A percentile compares a stretch with the other conserved stretches of the same genome.
phyloP scores from a whole-genome alignment of 1,284 basidiomycete species.

The Afroboletus lepidellus region DNA sequence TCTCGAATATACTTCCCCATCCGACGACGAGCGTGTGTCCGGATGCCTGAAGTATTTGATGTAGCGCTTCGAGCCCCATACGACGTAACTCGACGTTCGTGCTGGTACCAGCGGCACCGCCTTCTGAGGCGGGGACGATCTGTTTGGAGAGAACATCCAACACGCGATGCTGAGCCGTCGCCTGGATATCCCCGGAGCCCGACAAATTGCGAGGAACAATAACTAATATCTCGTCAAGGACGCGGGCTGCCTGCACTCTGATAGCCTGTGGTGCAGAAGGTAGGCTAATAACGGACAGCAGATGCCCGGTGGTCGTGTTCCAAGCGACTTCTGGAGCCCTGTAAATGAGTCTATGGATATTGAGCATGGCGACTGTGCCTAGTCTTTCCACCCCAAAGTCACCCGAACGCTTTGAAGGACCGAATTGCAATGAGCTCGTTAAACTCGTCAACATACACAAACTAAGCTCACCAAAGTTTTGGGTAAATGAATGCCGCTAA shows the following conservation, averaged over 20 bases:
- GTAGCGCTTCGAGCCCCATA: constrained; percentile 86
- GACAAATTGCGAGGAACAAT: constrained; percentile 68
- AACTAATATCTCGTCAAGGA: constrained; percentile 79
- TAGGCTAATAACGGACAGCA: constrained; percentile 73
- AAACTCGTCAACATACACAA: background rate
- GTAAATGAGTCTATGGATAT: constrained; percentile 83
- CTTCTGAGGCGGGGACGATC: constrained; percentile 56
- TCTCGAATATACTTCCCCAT: constrained; percentile 92
- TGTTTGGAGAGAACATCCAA: constrained; percentile 82
- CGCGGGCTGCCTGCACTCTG: constrained; percentile 84
- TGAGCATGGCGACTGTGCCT: constrained; percentile 75
- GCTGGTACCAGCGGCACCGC: constrained; percentile 40
- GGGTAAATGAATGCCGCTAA: constrained; percentile 83
- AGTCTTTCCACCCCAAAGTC: constrained; percentile 89
- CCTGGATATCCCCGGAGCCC: constrained; percentile 59
- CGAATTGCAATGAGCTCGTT: background rate
- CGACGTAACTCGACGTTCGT: constrained; percentile 76
- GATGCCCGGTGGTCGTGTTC: constrained; percentile 76
- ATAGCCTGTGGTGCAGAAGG: constrained; percentile 71
- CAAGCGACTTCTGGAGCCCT: constrained; percentile 82
- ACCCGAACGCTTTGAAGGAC: constrained; percentile 56
- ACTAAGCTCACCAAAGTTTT: constrained; percentile 61
- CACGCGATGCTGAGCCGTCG: constrained; percentile 76
- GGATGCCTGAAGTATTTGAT: constrained; percentile 86
- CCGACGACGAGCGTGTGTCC: constrained; percentile 89